Evolutionary conservation across 352 stramenopile genomes (phyloP), one percentile per base, ranked within the genome.

Genomic region (Bremia lactucae): DNA sequence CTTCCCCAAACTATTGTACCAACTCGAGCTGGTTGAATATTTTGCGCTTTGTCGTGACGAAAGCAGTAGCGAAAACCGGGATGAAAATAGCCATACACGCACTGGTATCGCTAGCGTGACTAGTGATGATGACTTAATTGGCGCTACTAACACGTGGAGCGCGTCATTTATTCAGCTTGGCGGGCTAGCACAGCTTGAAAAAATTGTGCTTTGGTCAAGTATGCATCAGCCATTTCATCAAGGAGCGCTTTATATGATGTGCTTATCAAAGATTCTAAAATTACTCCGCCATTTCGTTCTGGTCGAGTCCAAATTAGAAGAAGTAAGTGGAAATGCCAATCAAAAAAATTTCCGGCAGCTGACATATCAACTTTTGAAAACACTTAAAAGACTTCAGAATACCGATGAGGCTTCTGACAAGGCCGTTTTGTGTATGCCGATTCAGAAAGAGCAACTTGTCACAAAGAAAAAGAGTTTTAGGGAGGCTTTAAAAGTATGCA

Each of bases 231-330:
- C 82, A 16, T 47, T 64, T 31, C 49, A 29, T 5, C 59, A 75
- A 36, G 63, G 72, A 51, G 62, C 59, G 13, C 49, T 89, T 18
- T 55, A 60, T 8, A 45, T 78, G 7, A 81, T 86, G 72, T 84
- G 72, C 21, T 49, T 87, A 25, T 67, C 72, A 1, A 83, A 81
- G 16, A 42, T 89, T 24, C 52, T 86, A n/a, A 77, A 83, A 19
- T 40, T 89, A 16, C 51, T 89, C 25, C 67, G 69, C 4, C 74
- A 85, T 63, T 85, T 85, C 28, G 59, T 84, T 15, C 26, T 81
- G 19, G 57, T 87, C 1, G 63, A 79, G 36, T 59, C 49, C 9
- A 57, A 64, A 40, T 36, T 65, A 31, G 47, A 34, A 2, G 57
- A 68, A 11, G 48, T 68, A 42, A 60, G 53, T 21, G 64, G 53